phyloP scores from a whole-genome alignment of 2,329 filamentous ascomycete genomes.

The Xylariaceae sp. region DNA sequence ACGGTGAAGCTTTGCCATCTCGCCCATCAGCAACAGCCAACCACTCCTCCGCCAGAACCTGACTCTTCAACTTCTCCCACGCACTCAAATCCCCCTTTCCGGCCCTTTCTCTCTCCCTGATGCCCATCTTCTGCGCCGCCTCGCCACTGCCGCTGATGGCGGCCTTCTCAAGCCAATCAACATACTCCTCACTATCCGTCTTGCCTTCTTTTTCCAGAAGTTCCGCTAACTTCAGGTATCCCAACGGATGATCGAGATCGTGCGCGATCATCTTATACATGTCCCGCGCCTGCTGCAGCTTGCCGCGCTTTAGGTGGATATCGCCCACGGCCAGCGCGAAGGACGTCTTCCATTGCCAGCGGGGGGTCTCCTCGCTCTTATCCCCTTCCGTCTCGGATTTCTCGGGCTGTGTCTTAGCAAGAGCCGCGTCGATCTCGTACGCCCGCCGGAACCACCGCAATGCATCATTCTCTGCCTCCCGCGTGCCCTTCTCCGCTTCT shows the following conservation, averaged over 20 bases:
- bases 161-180: conserved; percentile 30
- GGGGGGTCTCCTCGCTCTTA: neutral
- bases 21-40: conserved; percentile 2
- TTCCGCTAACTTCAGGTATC: conserved; percentile 27
- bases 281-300: conserved; percentile 22
- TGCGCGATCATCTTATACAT: conserved; percentile 26
- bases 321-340: conserved; percentile 31
- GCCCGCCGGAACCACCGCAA: conserved; percentile 31
- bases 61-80: conserved; percentile 21
- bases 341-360: conserved; percentile 35
- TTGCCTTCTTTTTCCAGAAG: conserved; percentile 22
- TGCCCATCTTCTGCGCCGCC: conserved; percentile 28
- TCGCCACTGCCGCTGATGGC: conserved; percentile 29
- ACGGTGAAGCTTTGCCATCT: too few relatives aligned
- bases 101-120: conserved; percentile 16
- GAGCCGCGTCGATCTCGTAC: conserved; percentile 5
- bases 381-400: too few relatives aligned
- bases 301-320: conserved; percentile 24
- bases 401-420: too few relatives aligned
- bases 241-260: conserved; percentile 31
- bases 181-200: conserved; percentile 22
- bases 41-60: conserved; percentile 25
- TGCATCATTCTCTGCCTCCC: conserved; percentile 23
- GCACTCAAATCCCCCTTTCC: conserved; percentile 12
- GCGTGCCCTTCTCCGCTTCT: conserved; percentile 17